Conservation (phyloP, 75 land plant species). For the Pinus taeda region DNA sequence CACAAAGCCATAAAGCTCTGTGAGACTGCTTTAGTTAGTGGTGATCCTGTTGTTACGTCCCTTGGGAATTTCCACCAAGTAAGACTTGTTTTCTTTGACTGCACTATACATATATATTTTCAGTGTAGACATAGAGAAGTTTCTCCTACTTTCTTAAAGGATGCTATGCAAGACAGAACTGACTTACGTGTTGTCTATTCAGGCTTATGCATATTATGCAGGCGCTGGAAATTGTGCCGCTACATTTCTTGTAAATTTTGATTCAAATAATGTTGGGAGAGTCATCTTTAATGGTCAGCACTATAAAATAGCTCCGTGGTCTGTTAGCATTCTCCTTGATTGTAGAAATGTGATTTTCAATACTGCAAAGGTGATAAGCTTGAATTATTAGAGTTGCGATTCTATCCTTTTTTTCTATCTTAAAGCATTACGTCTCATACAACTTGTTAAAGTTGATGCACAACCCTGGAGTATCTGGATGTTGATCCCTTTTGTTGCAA, state of each 20-base stretch:
- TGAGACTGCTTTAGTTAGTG: constrained; percentile 54
- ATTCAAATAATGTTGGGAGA: constrained; percentile 27
- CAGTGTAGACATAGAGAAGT: neutral
- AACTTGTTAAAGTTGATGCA: neutral
- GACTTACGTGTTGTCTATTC: neutral
- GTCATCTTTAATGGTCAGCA: constrained; percentile 32
- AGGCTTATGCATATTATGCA: constrained; percentile 64
- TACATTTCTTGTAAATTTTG: constrained; percentile 75
- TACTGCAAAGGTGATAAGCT: constrained; percentile 54
- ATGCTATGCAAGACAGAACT: neutral
- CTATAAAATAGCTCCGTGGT: constrained; percentile 76
- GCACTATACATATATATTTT: neutral
- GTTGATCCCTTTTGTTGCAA: neutral
- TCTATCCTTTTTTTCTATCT: neutral
- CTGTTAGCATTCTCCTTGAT: constrained; percentile 83
- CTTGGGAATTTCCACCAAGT: constrained; percentile 66
- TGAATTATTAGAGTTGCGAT: neutral
- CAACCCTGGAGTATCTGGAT: neutral
- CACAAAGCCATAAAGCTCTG: constrained; percentile 61
- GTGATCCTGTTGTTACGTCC: constrained; percentile 29
- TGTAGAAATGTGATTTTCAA: constrained; percentile 68
- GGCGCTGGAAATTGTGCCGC: constrained; percentile 60
- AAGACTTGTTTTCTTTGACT: neutral
- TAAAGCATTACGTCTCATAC: neutral
- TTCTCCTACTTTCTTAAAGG: neutral